Evolutionary conservation across 345 rosid species (phyloP).

Genomic region (Citrus hindsii): DNA sequence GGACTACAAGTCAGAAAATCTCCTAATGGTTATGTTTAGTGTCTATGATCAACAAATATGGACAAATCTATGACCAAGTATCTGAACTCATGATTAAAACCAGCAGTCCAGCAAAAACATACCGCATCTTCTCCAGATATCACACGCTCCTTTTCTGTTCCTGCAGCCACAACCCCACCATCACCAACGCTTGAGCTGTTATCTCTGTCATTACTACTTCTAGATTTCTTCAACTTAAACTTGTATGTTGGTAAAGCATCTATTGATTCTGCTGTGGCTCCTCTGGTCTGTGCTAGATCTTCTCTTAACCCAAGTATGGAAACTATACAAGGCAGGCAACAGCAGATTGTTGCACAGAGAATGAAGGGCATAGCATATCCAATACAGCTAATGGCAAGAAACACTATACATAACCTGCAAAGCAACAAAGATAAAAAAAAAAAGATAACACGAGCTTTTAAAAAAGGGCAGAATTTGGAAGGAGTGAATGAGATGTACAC

Average conservation of each 20-base stretch:
- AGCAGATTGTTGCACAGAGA: conserved; percentile 94
- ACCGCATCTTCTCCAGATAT: conserved; percentile 97
- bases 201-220: conserved; percentile 51
- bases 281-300: conserved; percentile 80
- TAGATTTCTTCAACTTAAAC: conserved; percentile 71
- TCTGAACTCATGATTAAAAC: neutral
- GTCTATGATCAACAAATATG: neutral
- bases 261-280: conserved; percentile 90
- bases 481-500: neutral
- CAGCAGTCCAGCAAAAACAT: conserved; percentile 25
- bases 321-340: conserved; percentile 94
- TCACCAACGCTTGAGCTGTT: conserved; percentile 44
- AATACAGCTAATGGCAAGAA: conserved; percentile 89
- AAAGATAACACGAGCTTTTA: conserved; percentile 3
- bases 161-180: conserved; percentile 89
- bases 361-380: conserved; percentile 99
- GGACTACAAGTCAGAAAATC: neutral
- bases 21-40: neutral
- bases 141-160: conserved; percentile 75
- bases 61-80: neutral
- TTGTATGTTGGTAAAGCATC: conserved; percentile 85
- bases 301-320: conserved; percentile 92
- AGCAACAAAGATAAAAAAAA: conserved; percentile 4
- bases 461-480: neutral
- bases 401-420: conserved; percentile 94